Evolutionary conservation across 2,329 filamentous ascomycete species (phyloP).

Genomic region (Pseudogymnoascus sp.): DNA sequence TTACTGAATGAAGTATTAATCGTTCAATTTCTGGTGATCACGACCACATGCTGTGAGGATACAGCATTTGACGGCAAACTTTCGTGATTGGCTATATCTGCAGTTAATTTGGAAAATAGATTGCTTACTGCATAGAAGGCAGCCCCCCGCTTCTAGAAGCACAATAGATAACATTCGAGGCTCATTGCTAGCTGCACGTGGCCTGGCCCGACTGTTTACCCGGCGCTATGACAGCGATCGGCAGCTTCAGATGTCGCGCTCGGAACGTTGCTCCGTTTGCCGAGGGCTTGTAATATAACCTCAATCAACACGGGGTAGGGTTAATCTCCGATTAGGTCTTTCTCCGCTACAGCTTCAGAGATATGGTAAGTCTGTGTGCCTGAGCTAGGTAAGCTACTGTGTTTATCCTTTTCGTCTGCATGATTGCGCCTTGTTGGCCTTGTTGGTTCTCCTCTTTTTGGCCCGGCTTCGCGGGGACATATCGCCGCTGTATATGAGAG

Average conservation of each 20-base stretch:
- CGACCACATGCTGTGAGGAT: not conserved
- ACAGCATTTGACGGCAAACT: not conserved
- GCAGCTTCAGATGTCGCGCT: not conserved
- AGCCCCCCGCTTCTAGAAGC: slow-evolving; percentile 1
- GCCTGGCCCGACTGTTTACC: slow-evolving; percentile 8
- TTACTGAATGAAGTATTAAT: not conserved
- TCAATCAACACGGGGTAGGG: slow-evolving; percentile 6
- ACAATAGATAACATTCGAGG: not conserved
- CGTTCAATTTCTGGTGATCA: not conserved
- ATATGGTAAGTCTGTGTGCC: not conserved
- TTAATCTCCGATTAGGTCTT: slow-evolving; percentile 4
- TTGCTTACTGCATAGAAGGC: slow-evolving; percentile 8
- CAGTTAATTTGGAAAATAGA: not conserved
- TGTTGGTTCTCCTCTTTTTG: not conserved
- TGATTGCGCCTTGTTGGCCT: not conserved
- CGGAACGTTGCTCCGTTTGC: slow-evolving; percentile 1
- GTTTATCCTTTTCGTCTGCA: not conserved
- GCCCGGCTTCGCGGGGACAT: not conserved
- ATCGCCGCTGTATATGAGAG: not conserved
- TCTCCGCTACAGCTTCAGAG: not conserved
- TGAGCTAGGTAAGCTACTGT: not conserved
- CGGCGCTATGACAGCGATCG: not conserved
- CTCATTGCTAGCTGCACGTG: not conserved
- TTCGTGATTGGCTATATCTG: slow-evolving; percentile 1
- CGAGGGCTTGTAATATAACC: slow-evolving; percentile 5